Evolutionary conservation across 2,329 filamentous ascomycete genomes (phyloP), one percentile per base, ranked within the genome.

Genomic region (Aspergillus hortae): DNA sequence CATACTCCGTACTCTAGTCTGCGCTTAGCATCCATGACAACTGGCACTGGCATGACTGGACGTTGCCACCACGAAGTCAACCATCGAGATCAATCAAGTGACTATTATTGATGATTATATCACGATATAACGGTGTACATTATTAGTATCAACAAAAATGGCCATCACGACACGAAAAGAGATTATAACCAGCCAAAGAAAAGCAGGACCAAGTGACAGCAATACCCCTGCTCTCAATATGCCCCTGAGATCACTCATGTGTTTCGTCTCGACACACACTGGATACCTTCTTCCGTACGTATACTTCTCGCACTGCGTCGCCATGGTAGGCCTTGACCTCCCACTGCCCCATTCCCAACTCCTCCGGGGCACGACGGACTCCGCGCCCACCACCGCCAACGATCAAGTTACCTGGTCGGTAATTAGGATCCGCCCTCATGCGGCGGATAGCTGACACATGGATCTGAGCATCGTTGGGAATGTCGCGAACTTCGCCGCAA

Each of bases 331-430:
- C 77, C 2, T 85, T 75, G 48, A 86, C 82, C 4, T 80, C 76
- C 89, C 89, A 92, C 12, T 88, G 80, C 0, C 89, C 89, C 47
- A 85, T 89, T 0, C 87, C 88, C 52, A 80, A 70, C 25, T 83
- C 70, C 6, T 77, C 63, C 0, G 86, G 84, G 1, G 89, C 89
- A 7, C 61, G 72, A 23, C 82, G 77, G 1, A 84, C 76, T 1
- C 89, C 89, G 27, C 89, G 76, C 0, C 89, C 89, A 14, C 89
- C 89, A 1, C 89, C 89, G 0, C 89, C 89, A 2, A 92, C 71
- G 54, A 94, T 90, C 48, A 94, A 67, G 55, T 94, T 94, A 0
- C 89, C 89, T 0, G 89, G 89, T 0, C 89, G 78, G 62, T 92
- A 94, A 0, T 61, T 74, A 1, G 76, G 65, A 54, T 91, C 80